Evolutionary conservation across 164 flowering plant genomes (phyloP).

Genomic region (Vitis rotundifolia): DNA sequence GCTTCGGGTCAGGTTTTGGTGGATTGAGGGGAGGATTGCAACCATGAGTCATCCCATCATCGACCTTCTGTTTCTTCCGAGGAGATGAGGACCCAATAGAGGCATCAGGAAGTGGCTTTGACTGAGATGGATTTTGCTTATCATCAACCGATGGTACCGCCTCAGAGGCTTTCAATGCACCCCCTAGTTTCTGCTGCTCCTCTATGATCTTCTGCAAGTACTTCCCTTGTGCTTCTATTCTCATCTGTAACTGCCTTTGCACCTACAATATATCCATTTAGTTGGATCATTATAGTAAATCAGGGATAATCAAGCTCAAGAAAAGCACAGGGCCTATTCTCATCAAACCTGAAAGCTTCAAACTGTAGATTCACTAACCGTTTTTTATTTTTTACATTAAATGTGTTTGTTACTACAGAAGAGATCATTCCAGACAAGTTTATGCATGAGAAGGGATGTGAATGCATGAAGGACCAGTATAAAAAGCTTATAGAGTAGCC

Average conservation of each 20-base stretch:
- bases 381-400: no score
- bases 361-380: neutral
- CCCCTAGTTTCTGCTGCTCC: slow-evolving; percentile 72
- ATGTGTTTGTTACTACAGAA: no score
- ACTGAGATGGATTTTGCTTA: slow-evolving; percentile 20
- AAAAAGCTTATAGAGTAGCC: no score
- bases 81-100: slow-evolving; percentile 24
- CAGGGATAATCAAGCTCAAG: no score
- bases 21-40: slow-evolving; percentile 6
- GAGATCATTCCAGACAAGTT: no score
- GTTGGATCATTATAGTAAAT: no score
- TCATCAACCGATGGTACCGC: slow-evolving; percentile 23
- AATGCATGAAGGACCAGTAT: no score
- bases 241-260: slow-evolving; percentile 70
- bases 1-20: slow-evolving; percentile 21
- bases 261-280: slow-evolving; percentile 35
- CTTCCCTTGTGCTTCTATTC: slow-evolving; percentile 79
- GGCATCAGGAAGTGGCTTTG: slow-evolving; percentile 22
- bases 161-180: slow-evolving; percentile 37
- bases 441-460: no score
- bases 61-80: slow-evolving; percentile 39
- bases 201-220: slow-evolving; percentile 76
- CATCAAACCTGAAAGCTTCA: neutral
- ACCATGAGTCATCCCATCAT: slow-evolving; percentile 14
- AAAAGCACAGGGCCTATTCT: no score